Percentiles rank a stretch among this genome's conserved stretches.
Conservation (phyloP, 306 rosid genomes). For the Cicer cuneatum region DNA sequence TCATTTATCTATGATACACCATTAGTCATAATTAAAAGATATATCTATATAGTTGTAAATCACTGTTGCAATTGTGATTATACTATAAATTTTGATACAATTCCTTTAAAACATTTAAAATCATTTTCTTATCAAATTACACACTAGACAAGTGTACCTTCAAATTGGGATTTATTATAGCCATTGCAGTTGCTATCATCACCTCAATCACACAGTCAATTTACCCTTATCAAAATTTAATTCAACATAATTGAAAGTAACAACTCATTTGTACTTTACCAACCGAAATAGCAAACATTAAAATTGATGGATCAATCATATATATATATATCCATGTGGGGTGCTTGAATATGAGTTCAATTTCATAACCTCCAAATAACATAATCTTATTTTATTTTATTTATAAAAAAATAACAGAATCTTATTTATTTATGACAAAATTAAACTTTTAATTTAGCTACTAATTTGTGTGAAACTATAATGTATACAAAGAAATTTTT, state of each 20-base stretch:
- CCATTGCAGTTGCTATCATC: constrained; percentile 59
- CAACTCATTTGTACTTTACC: constrained; percentile 48
- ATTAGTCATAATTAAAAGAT: constrained; percentile 27
- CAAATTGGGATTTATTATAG: constrained; percentile 47
- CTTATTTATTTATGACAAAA: not conserved
- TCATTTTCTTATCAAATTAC: constrained; percentile 41
- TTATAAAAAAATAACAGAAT: not conserved
- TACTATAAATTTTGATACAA: too few relatives aligned
- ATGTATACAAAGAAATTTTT: too few relatives aligned
- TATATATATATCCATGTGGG: constrained; percentile 18
- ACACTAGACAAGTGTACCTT: not conserved
- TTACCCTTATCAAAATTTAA: constrained; percentile 35
- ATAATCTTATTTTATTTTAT: not conserved
- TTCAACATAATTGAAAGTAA: constrained; percentile 43
- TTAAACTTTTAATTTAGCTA: not conserved
- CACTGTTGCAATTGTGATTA: too few relatives aligned
- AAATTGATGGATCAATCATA: constrained; percentile 39
- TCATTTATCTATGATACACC: not conserved
- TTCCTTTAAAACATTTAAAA: too few relatives aligned
- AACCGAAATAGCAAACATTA: constrained; percentile 35
- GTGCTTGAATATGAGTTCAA: constrained; percentile 7
- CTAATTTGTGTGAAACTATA: not conserved
- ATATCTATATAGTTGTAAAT: not conserved
- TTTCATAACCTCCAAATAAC: constrained; percentile 10
- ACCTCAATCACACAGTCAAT: constrained; percentile 41